Base-by-base conservation (phyloP, 2,329 filamentous ascomycete genomes). In the Hirsutella thompsonii region DNA sequence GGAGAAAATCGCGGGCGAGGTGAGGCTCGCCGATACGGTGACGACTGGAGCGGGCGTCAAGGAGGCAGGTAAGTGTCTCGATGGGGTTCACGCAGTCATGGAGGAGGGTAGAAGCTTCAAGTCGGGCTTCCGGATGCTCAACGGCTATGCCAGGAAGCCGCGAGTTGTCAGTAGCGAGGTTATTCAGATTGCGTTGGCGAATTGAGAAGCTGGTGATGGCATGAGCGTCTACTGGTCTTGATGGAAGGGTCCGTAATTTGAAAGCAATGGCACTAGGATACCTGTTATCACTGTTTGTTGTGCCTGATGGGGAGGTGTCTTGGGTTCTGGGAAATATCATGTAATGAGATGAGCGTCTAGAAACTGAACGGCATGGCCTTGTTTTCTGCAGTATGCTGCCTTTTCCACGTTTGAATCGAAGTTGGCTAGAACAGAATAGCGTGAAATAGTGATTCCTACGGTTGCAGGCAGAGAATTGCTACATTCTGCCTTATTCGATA, bases 1-100 rank as follows among this genome's bases (percentile, higher is more conserved):
- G 64, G 89, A 95, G 67, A 92, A 74, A 60, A 69, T 69, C 4
- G 68, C 86, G 55, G 83, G 84, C 20, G 80, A 86, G 55, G 60
- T 72, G 46, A 60, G 73, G 10, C 66, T 77, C 20, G 63, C 62
- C 4, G 70, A 76, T 50, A 74, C 63, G 4, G 69, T 70, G 23
- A 69, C 66, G 30, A 57, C 71, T 9, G 65, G 70, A 19, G 57
- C 63, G 36, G 67, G 70, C 37, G 68, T 75, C 58, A 59, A 62
- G 41, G 69, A 75, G 60, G 74, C 76, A 8, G 73, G 69, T 44
- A 72, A 72, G 55, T 74, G 70, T 51, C 66, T 81, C 38, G 72
- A 77, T 23, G 72, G 72, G 20, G 71, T 81, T 6, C 68, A 76
- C 23, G 68, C 68, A 32, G 67, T 81, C 28, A 63, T 83, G 39